Evolutionary conservation across 768 basidiomycete genomes (phyloP).

Genomic region (Xanthoconium stramineum): DNA sequence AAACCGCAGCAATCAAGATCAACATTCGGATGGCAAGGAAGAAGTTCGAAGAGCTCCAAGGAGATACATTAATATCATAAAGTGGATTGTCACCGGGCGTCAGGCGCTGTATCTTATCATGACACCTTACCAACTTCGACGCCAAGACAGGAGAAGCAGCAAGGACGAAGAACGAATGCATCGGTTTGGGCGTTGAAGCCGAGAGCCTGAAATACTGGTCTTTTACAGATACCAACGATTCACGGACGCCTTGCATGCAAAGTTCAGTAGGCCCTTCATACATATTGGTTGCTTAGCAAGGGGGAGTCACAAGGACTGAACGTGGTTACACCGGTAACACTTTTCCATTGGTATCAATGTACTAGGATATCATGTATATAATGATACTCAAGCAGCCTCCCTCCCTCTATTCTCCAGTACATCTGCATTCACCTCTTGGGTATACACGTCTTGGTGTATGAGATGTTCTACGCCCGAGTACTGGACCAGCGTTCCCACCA

Average conservation of each 20-base stretch:
- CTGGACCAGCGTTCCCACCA: slow-evolving; percentile 41
- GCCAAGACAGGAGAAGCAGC: not conserved
- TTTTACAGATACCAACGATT: not conserved
- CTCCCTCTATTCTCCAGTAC: slow-evolving; percentile 21
- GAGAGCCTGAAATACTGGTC: not conserved
- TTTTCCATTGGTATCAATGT: slow-evolving; percentile 7
- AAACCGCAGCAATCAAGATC: slow-evolving; percentile 82
- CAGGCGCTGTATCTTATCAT: not conserved
- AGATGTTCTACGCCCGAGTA: slow-evolving; percentile 61
- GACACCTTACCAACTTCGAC: not conserved
- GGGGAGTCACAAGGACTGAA: not conserved
- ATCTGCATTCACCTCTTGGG: slow-evolving; percentile 54
- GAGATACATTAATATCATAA: slow-evolving; percentile 49
- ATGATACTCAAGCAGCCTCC: not conserved
- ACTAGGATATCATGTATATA: slow-evolving; percentile 9
- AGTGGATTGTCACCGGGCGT: not conserved
- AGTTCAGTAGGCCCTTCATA: not conserved
- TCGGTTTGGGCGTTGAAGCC: not conserved
- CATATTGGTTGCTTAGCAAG: not conserved
- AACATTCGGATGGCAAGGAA: slow-evolving; percentile 83
- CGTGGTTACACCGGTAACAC: not conserved
- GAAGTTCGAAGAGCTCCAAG: slow-evolving; percentile 90
- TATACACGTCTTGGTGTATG: slow-evolving; percentile 17
- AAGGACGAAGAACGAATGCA: not conserved
- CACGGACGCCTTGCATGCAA: not conserved